Conservation (phyloP, 2,329 filamentous ascomycete genomes). For the Allantophomopsis lycopodina region DNA sequence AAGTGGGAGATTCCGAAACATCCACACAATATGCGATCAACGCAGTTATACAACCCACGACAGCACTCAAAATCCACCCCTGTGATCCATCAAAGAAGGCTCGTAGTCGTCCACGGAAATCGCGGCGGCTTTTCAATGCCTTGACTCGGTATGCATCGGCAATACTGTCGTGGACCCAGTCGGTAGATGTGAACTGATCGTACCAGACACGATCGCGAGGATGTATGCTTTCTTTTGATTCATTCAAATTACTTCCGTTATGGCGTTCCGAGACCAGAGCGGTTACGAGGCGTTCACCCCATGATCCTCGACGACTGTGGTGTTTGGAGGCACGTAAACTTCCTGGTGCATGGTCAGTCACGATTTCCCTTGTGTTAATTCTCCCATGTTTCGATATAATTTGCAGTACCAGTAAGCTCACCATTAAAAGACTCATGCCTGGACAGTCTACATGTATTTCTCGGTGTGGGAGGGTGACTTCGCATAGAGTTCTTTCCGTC, state of each 20-base stretch:
- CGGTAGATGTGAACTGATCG: slow-evolving; percentile 93
- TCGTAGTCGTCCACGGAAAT: slow-evolving; percentile 66
- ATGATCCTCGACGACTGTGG: slow-evolving; percentile 42
- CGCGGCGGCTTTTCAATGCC: slow-evolving; percentile 66
- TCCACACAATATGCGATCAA: slow-evolving; percentile 80
- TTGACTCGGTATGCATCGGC: slow-evolving; percentile 86
- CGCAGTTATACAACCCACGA: slow-evolving; percentile 80
- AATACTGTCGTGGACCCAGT: slow-evolving; percentile 97
- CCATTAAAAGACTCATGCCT: too few species aligned
- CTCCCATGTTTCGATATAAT: too few species aligned
- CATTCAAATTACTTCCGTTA: slow-evolving; percentile 23
- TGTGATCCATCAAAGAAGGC: slow-evolving; percentile 76
- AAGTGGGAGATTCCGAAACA: slow-evolving; percentile 71
- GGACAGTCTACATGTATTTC: too few species aligned
- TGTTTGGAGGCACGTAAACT: slow-evolving; percentile 14
- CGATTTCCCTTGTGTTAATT: too few species aligned
- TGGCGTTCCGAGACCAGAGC: slow-evolving; percentile 41
- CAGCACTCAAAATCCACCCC: slow-evolving; percentile 84
- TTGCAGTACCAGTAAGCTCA: too few species aligned
- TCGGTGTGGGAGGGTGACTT: too few species aligned
- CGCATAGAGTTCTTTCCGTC: too few species aligned
- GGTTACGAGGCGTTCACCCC: slow-evolving; percentile 45
- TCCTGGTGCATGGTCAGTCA: slow-evolving; percentile 6
- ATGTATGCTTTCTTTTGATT: slow-evolving; percentile 52
- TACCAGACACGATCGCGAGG: slow-evolving; percentile 92